A percentile compares a stretch with the other conserved stretches of the same genome.
These are phyloP conservation scores for Parietichytrium sp. DNA, from an alignment of 108 stramenopile genomes.

Conservation along the genomic window DNA sequence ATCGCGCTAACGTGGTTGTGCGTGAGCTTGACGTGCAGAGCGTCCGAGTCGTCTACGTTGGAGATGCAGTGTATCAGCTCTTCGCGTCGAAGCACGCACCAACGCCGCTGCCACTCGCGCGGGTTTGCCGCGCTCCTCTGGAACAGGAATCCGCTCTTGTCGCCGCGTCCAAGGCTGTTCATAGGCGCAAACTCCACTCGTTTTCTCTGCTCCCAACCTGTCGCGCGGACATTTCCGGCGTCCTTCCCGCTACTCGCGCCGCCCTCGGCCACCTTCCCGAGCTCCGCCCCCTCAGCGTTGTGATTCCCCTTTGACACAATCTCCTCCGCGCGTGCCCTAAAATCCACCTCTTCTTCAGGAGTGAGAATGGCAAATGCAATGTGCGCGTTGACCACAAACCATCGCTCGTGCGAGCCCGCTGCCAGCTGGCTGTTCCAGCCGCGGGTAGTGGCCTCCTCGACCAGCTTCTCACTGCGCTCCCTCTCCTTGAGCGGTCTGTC, in stretches of 20 bases:
- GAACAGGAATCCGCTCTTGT: not conserved
- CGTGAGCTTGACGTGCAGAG: not conserved
- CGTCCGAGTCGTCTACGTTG: slow-evolving; percentile 13
- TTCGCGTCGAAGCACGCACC: not conserved
- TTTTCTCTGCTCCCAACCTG: too few relatives aligned
- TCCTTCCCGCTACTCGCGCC: not conserved
- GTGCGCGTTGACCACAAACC: too few relatives aligned
- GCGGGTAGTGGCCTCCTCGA: not conserved
- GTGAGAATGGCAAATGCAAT: not conserved
- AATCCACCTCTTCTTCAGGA: not conserved
- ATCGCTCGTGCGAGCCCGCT: too few relatives aligned
- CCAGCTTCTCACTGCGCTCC: not conserved
- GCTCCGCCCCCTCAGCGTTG: not conserved
- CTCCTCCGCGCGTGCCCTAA: not conserved
- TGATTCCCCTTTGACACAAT: not conserved
- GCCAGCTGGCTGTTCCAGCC: not conserved
- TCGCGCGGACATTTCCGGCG: not conserved
- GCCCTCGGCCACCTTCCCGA: not conserved
- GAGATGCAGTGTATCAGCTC: slow-evolving; percentile 8
- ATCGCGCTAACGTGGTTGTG: slow-evolving; percentile 21
- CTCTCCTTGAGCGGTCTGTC: not conserved
- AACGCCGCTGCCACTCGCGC: slow-evolving; percentile 32
- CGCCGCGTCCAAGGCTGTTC: not conserved
- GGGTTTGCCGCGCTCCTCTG: slow-evolving; percentile 22
- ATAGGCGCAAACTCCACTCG: not conserved